phyloP scores from a whole-genome alignment of 345 rosid species.

The Salix koriyanagi region DNA sequence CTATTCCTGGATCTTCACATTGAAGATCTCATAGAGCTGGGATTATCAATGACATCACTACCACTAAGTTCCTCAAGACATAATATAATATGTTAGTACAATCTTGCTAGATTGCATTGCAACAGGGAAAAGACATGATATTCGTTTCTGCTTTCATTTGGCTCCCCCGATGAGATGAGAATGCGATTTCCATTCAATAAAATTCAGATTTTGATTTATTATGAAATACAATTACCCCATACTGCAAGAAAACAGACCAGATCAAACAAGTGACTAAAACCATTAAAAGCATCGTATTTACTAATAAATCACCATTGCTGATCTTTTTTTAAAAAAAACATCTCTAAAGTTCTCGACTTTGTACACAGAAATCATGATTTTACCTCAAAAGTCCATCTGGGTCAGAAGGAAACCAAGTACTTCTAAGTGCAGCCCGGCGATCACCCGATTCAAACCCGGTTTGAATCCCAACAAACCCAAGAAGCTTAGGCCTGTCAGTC shows the following conservation, averaged over 20 bases:
- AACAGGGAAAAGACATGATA: neutral
- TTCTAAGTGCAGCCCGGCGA: conserved; percentile 56
- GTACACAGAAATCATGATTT: neutral
- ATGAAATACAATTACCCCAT: neutral
- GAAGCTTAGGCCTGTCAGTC: conserved; percentile 53
- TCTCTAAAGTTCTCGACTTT: neutral
- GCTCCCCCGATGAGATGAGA: neutral
- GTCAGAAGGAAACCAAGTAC: conserved; percentile 75
- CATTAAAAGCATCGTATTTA: neutral
- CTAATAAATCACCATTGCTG: neutral
- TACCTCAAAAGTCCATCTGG: conserved; percentile 71
- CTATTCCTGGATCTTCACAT: too few species aligned
- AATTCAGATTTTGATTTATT: neutral
- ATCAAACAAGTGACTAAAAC: too few species aligned
- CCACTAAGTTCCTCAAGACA: neutral
- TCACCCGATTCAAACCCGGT: conserved; percentile 57
- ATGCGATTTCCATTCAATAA: neutral
- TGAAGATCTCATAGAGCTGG: too few species aligned
- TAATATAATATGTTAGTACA: too few species aligned
- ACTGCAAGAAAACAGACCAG: neutral
- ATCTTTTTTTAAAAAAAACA: too few species aligned
- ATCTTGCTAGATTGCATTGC: neutral
- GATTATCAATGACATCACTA: neutral
- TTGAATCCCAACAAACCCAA: conserved; percentile 78
- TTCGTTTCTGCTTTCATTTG: neutral